phyloP scores from a whole-genome alignment of 192 early-diverging fungal species.

The Chytriomyces sp. region DNA sequence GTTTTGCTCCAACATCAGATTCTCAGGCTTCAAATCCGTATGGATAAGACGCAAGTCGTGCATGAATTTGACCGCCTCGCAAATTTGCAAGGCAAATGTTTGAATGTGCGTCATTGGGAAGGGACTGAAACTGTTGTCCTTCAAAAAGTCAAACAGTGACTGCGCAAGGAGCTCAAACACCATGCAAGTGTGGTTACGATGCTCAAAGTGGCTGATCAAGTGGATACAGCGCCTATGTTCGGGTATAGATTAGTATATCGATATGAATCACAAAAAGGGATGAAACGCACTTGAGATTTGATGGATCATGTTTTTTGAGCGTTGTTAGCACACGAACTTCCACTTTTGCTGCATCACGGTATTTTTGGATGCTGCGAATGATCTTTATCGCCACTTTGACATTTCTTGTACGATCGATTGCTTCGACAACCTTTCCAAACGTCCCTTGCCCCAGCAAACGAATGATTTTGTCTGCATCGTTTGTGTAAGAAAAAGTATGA shows the following conservation, averaged over 20 bases:
- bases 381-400: constrained; percentile 84
- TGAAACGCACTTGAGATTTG: constrained; percentile 71
- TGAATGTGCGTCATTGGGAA: constrained; percentile 87
- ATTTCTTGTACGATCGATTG: constrained; percentile 64
- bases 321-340: constrained; percentile 87
- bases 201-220: constrained; percentile 81
- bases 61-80: constrained; percentile 87
- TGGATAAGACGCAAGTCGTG: constrained; percentile 88
- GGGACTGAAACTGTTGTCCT: constrained; percentile 86
- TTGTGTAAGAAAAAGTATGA: constrained; percentile 1
- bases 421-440: constrained; percentile 96
- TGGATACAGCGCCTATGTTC: constrained; percentile 83
- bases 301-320: constrained; percentile 80
- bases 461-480: constrained; percentile 73
- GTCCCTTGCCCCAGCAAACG: constrained; percentile 93
- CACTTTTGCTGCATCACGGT: constrained; percentile 87
- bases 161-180: constrained; percentile 90
- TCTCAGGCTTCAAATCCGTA: constrained; percentile 93
- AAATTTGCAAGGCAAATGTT: constrained; percentile 81
- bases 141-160: constrained; percentile 95
- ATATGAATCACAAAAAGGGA: constrained; percentile 14
- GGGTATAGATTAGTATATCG: neutral
- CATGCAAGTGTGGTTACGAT: constrained; percentile 96
- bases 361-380: constrained; percentile 91
- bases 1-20: neutral